phyloP scores from a whole-genome alignment of 2,329 filamentous ascomycete species.

The Bipolaris gigantea region DNA sequence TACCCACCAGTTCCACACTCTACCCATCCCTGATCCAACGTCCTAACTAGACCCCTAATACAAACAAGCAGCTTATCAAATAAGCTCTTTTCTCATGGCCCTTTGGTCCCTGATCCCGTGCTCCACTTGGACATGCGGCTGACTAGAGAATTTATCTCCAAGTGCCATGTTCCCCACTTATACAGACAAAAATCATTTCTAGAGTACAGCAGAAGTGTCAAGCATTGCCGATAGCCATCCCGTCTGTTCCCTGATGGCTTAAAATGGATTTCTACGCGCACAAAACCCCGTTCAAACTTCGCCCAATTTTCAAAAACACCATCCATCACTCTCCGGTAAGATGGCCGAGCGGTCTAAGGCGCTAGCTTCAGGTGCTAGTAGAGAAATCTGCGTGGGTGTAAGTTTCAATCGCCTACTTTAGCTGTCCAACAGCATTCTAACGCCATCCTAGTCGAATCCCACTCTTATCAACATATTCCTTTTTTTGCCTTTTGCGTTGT shows the following conservation, averaged over 20 bases:
- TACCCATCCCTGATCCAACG: not conserved
- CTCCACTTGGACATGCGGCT: not conserved
- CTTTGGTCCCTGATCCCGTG: not conserved
- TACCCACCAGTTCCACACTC: not conserved
- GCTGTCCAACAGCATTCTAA: no score
- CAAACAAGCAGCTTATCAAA: not conserved
- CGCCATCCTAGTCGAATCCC: no score
- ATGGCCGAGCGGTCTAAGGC: conserved; percentile 44
- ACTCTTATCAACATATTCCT: conserved; percentile 43
- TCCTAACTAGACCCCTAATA: not conserved
- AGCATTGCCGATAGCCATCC: not conserved
- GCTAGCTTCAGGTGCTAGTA: conserved; percentile 47
- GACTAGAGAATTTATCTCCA: not conserved
- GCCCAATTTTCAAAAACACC: not conserved
- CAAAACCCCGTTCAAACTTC: not conserved
- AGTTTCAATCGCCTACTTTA: no score
- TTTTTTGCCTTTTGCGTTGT: conserved; percentile 10
- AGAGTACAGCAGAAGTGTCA: not conserved
- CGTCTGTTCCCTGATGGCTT: not conserved
- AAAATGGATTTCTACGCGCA: no score
- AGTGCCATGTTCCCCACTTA: not conserved
- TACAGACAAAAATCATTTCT: not conserved
- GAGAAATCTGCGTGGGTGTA: conserved; percentile 46
- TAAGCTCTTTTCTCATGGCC: no score
- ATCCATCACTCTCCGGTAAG: conserved; percentile 16